These are phyloP conservation scores for Colletotrichum scovillei DNA, from an alignment of 2,329 filamentous ascomycete species.

Conservation along the genomic window DNA sequence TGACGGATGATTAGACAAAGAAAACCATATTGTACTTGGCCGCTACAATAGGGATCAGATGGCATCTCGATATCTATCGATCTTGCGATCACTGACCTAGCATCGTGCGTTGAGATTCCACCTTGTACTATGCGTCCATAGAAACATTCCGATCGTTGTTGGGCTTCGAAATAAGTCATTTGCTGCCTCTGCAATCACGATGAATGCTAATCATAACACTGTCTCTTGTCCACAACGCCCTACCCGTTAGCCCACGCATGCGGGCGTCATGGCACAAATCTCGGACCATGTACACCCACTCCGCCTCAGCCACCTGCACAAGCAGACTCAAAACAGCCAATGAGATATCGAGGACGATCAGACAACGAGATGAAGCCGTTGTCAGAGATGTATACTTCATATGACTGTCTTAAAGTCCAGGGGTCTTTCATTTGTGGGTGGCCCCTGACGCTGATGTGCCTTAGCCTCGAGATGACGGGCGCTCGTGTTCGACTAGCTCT, in stretches of 20 bases:
- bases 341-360: not conserved
- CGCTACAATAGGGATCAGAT: not conserved
- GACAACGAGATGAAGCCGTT: not conserved
- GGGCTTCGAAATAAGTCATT: not conserved
- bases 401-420: not conserved
- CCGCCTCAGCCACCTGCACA: not conserved
- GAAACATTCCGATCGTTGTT: not conserved
- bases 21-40: not conserved
- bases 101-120: not conserved
- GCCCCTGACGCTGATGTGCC: too few species aligned
- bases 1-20: too few species aligned
- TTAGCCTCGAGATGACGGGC: not conserved
- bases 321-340: not conserved
- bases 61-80: not conserved
- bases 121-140: too few species aligned
- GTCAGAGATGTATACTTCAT: not conserved
- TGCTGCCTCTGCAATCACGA: not conserved
- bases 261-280: slow-evolving; percentile 14
- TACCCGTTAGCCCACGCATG: not conserved
- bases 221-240: not conserved
- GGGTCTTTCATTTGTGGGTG: not conserved
- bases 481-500: not conserved
- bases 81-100: not conserved
- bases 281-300: not conserved
- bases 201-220: not conserved